Conservation (phyloP, 2,329 filamentous ascomycete genomes). For the Fusarium avenaceum region DNA sequence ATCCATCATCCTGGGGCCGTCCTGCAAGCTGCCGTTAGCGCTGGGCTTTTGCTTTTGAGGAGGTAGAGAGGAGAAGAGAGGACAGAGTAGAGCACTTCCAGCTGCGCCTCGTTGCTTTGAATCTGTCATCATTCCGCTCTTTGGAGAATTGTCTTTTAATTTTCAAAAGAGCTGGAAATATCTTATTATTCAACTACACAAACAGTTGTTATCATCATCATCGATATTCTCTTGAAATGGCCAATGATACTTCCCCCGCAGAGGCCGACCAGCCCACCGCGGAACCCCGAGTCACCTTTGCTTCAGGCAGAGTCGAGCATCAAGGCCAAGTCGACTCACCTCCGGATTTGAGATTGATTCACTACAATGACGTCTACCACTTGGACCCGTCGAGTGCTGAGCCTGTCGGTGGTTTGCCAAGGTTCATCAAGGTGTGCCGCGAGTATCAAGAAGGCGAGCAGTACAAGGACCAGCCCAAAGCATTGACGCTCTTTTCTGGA, state of each 20-base stretch:
- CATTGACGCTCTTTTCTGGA: constrained; percentile 88
- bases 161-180: neutral
- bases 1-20: constrained; percentile 8
- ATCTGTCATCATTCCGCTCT: constrained; percentile 37
- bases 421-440: constrained; percentile 83
- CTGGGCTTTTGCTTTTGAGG: constrained; percentile 13
- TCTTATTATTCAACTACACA: neutral
- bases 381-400: constrained; percentile 81
- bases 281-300: constrained; percentile 48
- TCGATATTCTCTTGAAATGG: constrained; percentile 31
- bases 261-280: constrained; percentile 43
- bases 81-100: constrained; percentile 16
- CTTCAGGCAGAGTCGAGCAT: constrained; percentile 44
- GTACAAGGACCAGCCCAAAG: constrained; percentile 73
- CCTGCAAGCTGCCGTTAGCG: constrained; percentile 44
- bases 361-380: constrained; percentile 97
- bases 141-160: neutral
- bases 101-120: constrained; percentile 39
- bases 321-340: constrained; percentile 36
- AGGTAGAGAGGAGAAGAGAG: constrained; percentile 16
- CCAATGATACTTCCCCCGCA: constrained; percentile 27
- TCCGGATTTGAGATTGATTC: constrained; percentile 83
- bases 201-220: neutral
- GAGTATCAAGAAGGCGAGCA: constrained; percentile 76
- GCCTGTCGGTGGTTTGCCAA: constrained; percentile 83